Percentiles rank a stretch among this genome's conserved stretches.
These are phyloP conservation scores for Cyberlindnera petersonii DNA, from an alignment of 805 yeast species.

Conservation along the genomic window DNA sequence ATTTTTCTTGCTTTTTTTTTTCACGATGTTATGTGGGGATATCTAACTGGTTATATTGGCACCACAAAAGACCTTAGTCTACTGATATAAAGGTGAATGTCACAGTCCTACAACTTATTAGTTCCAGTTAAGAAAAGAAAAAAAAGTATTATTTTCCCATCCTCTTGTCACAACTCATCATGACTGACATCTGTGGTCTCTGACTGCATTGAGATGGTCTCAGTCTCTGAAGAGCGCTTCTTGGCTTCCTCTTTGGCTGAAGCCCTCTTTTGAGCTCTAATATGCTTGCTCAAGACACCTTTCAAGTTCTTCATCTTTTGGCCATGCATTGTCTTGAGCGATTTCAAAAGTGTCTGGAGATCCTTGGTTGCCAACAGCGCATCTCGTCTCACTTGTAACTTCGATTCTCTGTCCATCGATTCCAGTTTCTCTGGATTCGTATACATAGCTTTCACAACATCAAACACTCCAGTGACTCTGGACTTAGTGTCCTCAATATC, in stretches of 20 bases:
- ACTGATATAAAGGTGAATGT: too few species aligned
- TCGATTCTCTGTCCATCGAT: conserved; percentile 27
- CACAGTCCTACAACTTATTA: too few species aligned
- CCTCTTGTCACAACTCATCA: conserved; percentile 20
- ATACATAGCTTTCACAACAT: conserved; percentile 27
- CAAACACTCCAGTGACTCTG: conserved; percentile 28
- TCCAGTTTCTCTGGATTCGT: conserved; percentile 20
- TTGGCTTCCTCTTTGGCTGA: conserved; percentile 13
- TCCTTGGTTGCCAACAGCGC: conserved; percentile 24
- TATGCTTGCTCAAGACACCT: conserved; percentile 10
- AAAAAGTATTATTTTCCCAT: too few species aligned
- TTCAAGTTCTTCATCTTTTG: conserved; percentile 32
- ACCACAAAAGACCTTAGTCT: too few species aligned
- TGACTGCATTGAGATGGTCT: background rate
- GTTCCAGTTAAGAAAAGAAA: too few species aligned
- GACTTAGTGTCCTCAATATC: conserved; percentile 28
- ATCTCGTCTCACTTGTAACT: conserved; percentile 29
- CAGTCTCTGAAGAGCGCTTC: conserved; percentile 3
- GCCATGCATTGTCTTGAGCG: conserved; percentile 23
- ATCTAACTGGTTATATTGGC: too few species aligned
- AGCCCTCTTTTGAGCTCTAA: conserved; percentile 23
- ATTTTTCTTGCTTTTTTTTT: too few species aligned
- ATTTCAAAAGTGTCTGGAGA: conserved; percentile 15
- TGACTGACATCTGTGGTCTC: conserved; percentile 4
- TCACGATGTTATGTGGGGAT: background rate